These are phyloP conservation scores for Toxoplasma gondii DNA, from an alignment of 169 alveolate genomes.

Conservation along the genomic window DNA sequence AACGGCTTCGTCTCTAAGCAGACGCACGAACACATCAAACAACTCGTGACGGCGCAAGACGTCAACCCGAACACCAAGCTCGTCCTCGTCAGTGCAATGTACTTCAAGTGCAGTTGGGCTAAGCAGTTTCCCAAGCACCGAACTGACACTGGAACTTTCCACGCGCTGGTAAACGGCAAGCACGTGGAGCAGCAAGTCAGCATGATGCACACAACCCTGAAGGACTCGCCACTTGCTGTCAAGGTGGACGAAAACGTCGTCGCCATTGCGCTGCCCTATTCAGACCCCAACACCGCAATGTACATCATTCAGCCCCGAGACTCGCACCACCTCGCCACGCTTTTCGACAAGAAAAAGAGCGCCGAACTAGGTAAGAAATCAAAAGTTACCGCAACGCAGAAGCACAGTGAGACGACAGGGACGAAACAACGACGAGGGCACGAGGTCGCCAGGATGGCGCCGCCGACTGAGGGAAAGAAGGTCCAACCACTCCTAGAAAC, in stretches of 20 bases:
- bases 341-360: slow-evolving; percentile 13
- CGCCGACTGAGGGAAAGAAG: too few species aligned
- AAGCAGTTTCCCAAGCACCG: not conserved
- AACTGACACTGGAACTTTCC: slow-evolving; percentile 27
- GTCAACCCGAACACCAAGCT: slow-evolving; percentile 7
- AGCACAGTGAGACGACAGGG: not conserved
- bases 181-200: slow-evolving; percentile 8
- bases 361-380: not conserved
- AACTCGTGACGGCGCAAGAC: not conserved
- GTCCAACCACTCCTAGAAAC: too few species aligned
- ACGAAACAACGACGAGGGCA: too few species aligned
- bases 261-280: slow-evolving; percentile 54
- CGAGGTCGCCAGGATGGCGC: too few species aligned
- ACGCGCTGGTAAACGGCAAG: not conserved
- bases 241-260: not conserved
- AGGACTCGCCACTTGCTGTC: slow-evolving; percentile 41
- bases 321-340: slow-evolving; percentile 3
- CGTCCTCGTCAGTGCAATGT: slow-evolving; percentile 54
- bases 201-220: slow-evolving; percentile 50
- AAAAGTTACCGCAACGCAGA: too few species aligned
- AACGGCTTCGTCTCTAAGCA: slow-evolving; percentile 49
- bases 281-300: slow-evolving; percentile 34
- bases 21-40: slow-evolving; percentile 50
- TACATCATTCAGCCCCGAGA: slow-evolving; percentile 56
- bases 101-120: slow-evolving; percentile 48